Percentiles rank a stretch among this genome's conserved stretches.
Conservation (phyloP, 75 land plant genomes). For the Cryptomeria japonica region DNA sequence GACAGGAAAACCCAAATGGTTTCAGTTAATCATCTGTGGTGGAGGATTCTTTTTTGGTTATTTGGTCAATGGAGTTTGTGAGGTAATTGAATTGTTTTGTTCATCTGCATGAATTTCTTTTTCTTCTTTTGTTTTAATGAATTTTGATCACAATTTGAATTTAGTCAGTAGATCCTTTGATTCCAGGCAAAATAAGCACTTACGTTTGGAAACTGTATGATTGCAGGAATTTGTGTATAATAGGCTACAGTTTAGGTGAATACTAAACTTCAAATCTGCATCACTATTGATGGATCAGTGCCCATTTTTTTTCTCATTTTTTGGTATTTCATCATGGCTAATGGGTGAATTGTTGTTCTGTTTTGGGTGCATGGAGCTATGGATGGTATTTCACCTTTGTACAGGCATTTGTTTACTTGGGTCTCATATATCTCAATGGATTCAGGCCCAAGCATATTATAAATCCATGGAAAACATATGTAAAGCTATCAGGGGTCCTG, state of each 20-base stretch:
- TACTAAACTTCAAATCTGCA: background rate
- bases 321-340: background rate
- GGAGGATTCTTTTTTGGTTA: slow-evolving; percentile 98
- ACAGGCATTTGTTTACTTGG: slow-evolving; percentile 89
- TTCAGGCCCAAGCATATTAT: slow-evolving; percentile 88
- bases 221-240: slow-evolving; percentile 95
- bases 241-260: slow-evolving; percentile 87
- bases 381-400: slow-evolving; percentile 99
- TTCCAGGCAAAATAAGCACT: background rate
- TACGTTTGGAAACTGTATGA: background rate
- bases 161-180: background rate
- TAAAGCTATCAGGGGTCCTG: slow-evolving; percentile 89
- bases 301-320: background rate
- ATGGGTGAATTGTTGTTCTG: background rate
- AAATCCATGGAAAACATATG: slow-evolving; percentile 94
- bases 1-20: slow-evolving; percentile 65
- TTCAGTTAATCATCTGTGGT: slow-evolving; percentile 85
- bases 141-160: background rate
- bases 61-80: slow-evolving; percentile 89
- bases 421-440: slow-evolving; percentile 70
- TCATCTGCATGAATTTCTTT: background rate
- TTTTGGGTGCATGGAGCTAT: slow-evolving; percentile 58
- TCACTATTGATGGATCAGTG: background rate
- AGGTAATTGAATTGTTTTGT: slow-evolving; percentile 37
- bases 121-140: background rate